These are phyloP conservation scores for Trapa incisa DNA, from an alignment of 345 rosid species.

Conservation along the genomic window DNA sequence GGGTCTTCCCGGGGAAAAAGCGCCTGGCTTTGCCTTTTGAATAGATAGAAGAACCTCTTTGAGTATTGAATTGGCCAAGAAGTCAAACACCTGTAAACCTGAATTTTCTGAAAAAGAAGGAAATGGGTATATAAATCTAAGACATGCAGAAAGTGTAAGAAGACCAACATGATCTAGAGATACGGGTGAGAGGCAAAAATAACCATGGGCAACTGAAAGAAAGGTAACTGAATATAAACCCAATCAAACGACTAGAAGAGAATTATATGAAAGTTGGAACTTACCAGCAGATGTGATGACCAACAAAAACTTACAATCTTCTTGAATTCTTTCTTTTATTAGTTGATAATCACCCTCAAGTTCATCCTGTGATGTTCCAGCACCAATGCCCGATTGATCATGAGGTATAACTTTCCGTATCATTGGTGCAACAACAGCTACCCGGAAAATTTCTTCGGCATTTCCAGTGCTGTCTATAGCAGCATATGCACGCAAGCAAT, in stretches of 20 bases:
- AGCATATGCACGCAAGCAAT: slow-evolving; percentile 93
- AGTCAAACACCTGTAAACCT: slow-evolving; percentile 89
- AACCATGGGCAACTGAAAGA: not conserved
- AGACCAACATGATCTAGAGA: not conserved
- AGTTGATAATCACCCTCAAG: slow-evolving; percentile 70
- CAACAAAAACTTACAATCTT: slow-evolving; percentile 73
- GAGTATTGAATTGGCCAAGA: slow-evolving; percentile 86
- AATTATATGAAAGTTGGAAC: not conserved
- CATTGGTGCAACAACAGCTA: slow-evolving; percentile 61
- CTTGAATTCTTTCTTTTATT: slow-evolving; percentile 50
- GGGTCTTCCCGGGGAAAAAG: slow-evolving; percentile 99
- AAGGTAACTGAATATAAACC: slow-evolving; percentile 1
- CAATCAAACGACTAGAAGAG: not conserved
- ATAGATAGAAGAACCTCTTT: slow-evolving; percentile 79
- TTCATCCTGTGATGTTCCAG: slow-evolving; percentile 49
- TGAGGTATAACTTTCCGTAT: slow-evolving; percentile 50
- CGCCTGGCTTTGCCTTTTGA: slow-evolving; percentile 90
- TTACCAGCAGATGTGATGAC: slow-evolving; percentile 82
- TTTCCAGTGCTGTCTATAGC: slow-evolving; percentile 67
- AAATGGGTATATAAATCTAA: not conserved
- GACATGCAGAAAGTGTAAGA: not conserved
- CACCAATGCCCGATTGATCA: slow-evolving; percentile 31
- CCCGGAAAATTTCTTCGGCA: slow-evolving; percentile 84
- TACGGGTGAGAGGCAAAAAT: not conserved
- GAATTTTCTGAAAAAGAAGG: slow-evolving; percentile 59